Evolutionary conservation across 257 asterid species (phyloP), one percentile per base, ranked within the genome.

Genomic region (Solanum pinnatisectum): DNA sequence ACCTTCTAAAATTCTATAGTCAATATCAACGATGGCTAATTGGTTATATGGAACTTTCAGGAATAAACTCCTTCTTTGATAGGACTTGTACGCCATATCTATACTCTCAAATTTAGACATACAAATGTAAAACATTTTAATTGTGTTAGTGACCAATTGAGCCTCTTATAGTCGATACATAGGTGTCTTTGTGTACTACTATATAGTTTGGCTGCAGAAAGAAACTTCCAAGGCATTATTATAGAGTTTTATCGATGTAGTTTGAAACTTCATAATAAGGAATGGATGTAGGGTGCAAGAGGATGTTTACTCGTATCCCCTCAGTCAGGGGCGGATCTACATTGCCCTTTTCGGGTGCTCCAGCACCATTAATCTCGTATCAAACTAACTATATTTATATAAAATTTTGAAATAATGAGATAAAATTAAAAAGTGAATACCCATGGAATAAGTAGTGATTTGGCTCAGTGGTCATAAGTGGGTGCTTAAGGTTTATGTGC

Each of bases 1-100:
- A 30, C 42, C 16, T 23, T 27, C 8, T 16, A 27, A 52, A 36
- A 81, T 81, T 81, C 67, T 44, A 8, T 77, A 20, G 85, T 81
- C 85, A 79, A 79, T 16, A 79, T 79, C 67, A 81, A 27, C 13
- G 85, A 46, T 81, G 68, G 85, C 67, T 46, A 9, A 25, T 63
- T 23, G 25, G 40, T 35, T 20, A 22, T 10, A 73, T 36, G 27
- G 30, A 36, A 73, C 40, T 68, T 68, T 27, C 37, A 12, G 2
- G 35, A 68, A 68, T 13, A 27, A 27, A 13, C 4, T 27, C 36
- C 20, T 13, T 1, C 20, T 27, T 63, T 12, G 35, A 67, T 67
- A 67, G 30, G 15, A 25, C 18, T 14, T 70, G 39, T 70, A 30
- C n/a, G 77, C 77, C 15, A 42, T 42, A 33, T 32, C 25, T 10